Conservation (phyloP, 2,329 filamentous ascomycete species). For the Cladosporium halotolerans region DNA sequence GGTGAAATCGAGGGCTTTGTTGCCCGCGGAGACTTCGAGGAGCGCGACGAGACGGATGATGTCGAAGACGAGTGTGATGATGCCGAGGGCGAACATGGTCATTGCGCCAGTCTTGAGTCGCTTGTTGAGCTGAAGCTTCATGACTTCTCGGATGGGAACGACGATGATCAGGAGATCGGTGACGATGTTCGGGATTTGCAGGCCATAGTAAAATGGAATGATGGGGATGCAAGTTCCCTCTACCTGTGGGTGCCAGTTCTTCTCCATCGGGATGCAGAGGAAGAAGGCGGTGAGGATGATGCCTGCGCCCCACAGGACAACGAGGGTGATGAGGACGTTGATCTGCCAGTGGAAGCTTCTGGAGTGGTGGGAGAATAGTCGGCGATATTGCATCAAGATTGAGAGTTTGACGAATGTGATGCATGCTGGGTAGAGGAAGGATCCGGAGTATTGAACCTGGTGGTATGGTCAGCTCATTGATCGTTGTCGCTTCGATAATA, state of each 20-base stretch:
- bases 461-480: neutral
- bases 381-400: constrained; percentile 14
- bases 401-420: constrained; percentile 15
- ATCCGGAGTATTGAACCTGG: constrained; percentile 13
- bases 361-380: constrained; percentile 13
- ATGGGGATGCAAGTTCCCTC: constrained; percentile 12
- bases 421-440: constrained; percentile 15
- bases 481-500: neutral
- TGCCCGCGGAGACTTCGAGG: constrained; percentile 1
- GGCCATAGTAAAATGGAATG: constrained; percentile 16
- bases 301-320: constrained; percentile 12
- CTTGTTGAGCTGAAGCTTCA: constrained; percentile 3
- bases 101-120: constrained; percentile 12
- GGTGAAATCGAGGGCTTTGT: constrained; percentile 10
- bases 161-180: constrained; percentile 16
- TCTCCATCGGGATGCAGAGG: constrained; percentile 13
- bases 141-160: constrained; percentile 12
- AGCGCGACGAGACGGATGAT: constrained; percentile 14
- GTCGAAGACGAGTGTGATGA: constrained; percentile 12
- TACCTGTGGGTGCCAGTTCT: constrained; percentile 6
- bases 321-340: constrained; percentile 10
- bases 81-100: constrained; percentile 6
- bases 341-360: constrained; percentile 11
- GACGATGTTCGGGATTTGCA: constrained; percentile 17
- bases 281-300: constrained; percentile 14